Conservation (phyloP, 1,284 basidiomycete genomes). For the Phellinidium pouzarii region DNA sequence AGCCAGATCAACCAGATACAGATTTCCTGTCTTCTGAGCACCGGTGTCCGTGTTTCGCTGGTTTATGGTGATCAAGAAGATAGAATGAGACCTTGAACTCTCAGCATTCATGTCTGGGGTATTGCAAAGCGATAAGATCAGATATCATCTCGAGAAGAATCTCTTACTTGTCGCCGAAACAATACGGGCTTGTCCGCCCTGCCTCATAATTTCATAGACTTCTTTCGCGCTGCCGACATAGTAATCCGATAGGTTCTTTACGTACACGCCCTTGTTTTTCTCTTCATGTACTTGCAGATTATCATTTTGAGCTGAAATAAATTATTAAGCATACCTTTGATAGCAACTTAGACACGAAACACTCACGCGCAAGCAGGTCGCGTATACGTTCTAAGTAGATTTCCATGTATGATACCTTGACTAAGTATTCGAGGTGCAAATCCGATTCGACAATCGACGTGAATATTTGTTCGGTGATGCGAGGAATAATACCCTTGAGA, state of each 20-base stretch:
- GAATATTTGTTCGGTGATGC: constrained; percentile 99
- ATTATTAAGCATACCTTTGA: not conserved
- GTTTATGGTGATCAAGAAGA: constrained; percentile 96
- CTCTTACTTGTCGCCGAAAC: constrained; percentile 90
- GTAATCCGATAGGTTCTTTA: constrained; percentile 96
- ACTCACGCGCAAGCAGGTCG: constrained; percentile 91
- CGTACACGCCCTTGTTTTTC: constrained; percentile 95
- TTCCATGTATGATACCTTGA: constrained; percentile 99
- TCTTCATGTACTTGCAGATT: constrained; percentile 99
- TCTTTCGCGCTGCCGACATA: constrained; percentile 96
- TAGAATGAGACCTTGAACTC: constrained; percentile 97
- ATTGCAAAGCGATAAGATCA: constrained; percentile 11
- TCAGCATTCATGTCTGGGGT: constrained; percentile 98
- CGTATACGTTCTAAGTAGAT: constrained; percentile 98
- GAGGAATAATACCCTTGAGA: constrained; percentile 93
- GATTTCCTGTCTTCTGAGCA: constrained; percentile 91
- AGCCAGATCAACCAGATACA: constrained; percentile 97
- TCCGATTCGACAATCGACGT: constrained; percentile 95
- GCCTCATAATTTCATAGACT: constrained; percentile 98
- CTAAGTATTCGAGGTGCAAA: constrained; percentile 93
- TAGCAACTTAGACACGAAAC: not conserved
- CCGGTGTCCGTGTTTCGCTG: constrained; percentile 96
- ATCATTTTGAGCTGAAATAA: constrained; percentile 83
- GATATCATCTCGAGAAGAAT: not conserved
- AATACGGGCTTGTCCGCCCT: constrained; percentile 86